These are phyloP conservation scores for Echria macrotheca DNA, from an alignment of 495 filamentous ascomycete species.

Conservation along the genomic window DNA sequence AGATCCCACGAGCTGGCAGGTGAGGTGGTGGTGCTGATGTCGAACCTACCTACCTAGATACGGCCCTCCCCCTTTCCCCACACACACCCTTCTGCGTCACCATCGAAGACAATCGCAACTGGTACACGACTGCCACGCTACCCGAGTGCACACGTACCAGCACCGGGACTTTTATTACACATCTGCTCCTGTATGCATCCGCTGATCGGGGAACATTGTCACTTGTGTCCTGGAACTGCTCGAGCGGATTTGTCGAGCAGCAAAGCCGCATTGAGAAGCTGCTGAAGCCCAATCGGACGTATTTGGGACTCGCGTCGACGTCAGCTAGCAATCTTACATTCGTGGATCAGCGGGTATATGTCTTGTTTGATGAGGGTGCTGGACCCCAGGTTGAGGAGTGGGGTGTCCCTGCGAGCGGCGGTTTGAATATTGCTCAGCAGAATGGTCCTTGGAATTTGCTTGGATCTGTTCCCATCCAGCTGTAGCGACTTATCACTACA, in stretches of 20 bases:
- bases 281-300: conserved; percentile 10
- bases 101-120: conserved; percentile 10
- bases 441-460: conserved; percentile 10
- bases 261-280: conserved; percentile 4
- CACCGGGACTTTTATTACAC: conserved; percentile 2
- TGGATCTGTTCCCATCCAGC: conserved; percentile 11
- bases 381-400: conserved; percentile 13
- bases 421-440: background rate
- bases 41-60: too few relatives aligned
- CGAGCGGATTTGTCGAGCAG: conserved; percentile 8
- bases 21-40: background rate
- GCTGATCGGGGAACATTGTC: background rate
- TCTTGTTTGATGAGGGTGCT: conserved; percentile 11
- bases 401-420: conserved; percentile 10
- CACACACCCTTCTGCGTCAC: conserved; percentile 4
- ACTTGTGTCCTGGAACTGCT: conserved; percentile 15
- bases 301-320: conserved; percentile 10
- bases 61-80: background rate
- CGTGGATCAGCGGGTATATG: conserved; percentile 13
- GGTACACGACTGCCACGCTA: background rate
- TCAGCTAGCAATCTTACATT: conserved; percentile 8
- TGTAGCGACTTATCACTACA: too few relatives aligned
- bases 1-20: background rate
- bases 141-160: conserved; percentile 4
- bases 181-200: conserved; percentile 10